phyloP scores from a whole-genome alignment of 129 eudicot species.

The Helianthus tuberosus region DNA sequence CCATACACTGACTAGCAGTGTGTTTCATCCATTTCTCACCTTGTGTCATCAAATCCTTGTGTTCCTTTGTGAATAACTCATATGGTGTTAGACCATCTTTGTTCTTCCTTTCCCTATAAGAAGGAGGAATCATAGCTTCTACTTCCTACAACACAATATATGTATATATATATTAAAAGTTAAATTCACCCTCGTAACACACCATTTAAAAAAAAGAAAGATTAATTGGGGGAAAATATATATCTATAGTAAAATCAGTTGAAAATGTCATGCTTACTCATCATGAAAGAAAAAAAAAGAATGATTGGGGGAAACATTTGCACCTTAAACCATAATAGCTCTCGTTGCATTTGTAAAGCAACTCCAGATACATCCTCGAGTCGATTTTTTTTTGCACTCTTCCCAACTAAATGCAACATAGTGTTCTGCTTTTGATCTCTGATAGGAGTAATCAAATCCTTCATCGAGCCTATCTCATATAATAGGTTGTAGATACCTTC shows the following conservation, averaged over 20 bases:
- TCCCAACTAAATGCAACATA: neutral
- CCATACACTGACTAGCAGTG: no score
- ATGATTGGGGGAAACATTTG: neutral
- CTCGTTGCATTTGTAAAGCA: neutral
- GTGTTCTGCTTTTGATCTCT: neutral
- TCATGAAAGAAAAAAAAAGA: no score
- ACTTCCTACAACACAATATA: neutral
- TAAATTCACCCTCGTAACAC: no score
- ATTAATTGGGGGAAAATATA: no score
- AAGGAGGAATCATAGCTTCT: neutral
- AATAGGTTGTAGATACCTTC: no score
- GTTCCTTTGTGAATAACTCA: neutral
- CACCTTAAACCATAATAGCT: neutral
- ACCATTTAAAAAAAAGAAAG: no score
- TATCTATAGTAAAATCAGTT: no score
- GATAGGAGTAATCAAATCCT: neutral
- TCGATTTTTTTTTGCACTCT: neutral
- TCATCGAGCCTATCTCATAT: no score
- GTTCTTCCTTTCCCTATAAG: neutral
- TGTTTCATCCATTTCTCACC: no score
- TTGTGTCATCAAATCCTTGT: neutral
- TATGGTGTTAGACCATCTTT: constrained; percentile 1
- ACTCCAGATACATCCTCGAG: neutral
- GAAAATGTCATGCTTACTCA: no score
- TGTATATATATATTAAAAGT: no score